Base-by-base conservation (phyloP, 2,329 filamentous ascomycete species). In the Aspergillus novofumigatus region DNA sequence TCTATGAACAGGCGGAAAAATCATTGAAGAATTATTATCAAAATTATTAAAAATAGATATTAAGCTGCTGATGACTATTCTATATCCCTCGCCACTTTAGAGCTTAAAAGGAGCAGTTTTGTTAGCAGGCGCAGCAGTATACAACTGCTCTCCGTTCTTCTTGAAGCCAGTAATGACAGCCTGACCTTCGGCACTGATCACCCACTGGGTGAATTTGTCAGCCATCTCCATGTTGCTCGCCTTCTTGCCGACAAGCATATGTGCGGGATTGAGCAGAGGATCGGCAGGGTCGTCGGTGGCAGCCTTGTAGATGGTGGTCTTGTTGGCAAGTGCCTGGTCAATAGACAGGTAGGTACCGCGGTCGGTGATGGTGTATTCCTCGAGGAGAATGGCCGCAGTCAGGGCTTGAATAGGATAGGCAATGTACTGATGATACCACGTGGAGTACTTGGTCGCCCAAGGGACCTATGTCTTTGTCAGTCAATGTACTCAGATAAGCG, bases 321-420 rank as follows among this genome's bases (percentile, higher is more conserved):
- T 58, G 38, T 74, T 69, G 4, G 68, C 64, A 9, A 79, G 57
- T 1, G 64, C 63, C 7, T 59, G 42, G 8, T 71, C 62, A 7
- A 80, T 62, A 3, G 76, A 77, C 2, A 80, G 64, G 29, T 73
- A 77, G 0, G 79, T 81, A 1, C 78, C 78, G 3, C 72, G 67
- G 55, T 81, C 78, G 0, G 77, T 80, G 51, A 81, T 66, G 0
- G 78, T 81, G 59, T 81, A 80, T 57, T 81, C 78, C 0, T 75
- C 62, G 2, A 80, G 65, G 1, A 68, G 56, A 38, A 74, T 75
- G 0, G 78, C 77, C 0, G 75, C 75, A 0, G 66, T 74, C 2
- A 81, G 64, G 3, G 78, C 78, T 57, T 80, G 74, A 23, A 78
- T 72, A 0, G 78, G 78, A 56, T 77, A 81, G 0, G 73, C 72